phyloP scores from a whole-genome alignment of 495 filamentous ascomycete genomes.

The Tuber brumale region DNA sequence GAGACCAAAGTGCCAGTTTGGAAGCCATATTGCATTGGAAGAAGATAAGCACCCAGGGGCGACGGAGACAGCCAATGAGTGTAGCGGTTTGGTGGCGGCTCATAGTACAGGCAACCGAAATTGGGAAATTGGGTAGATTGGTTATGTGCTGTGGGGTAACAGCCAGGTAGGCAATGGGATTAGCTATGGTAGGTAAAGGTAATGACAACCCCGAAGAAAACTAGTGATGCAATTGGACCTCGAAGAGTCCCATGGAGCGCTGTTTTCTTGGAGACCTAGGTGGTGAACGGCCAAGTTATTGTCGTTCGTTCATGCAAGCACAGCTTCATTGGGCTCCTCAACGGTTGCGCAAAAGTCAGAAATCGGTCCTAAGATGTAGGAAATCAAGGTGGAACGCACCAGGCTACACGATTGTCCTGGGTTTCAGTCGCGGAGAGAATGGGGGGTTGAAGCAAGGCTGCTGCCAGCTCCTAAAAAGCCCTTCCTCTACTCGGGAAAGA shows the following conservation, averaged over 20 bases:
- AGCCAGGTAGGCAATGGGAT: conserved; percentile 2
- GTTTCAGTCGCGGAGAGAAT: conserved; percentile 36
- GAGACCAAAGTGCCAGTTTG: not conserved
- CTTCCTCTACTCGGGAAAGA: conserved; percentile 36
- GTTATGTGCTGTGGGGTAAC: conserved; percentile 25
- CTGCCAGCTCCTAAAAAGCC: conserved; percentile 38
- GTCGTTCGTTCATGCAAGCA: conserved; percentile 35
- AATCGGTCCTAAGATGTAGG: not conserved
- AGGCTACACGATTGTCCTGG: conserved; percentile 40
- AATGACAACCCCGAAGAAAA: conserved; percentile 22
- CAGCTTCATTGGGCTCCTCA: conserved; percentile 39
- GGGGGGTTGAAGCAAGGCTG: conserved; percentile 39
- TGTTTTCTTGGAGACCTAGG: conserved; percentile 34
- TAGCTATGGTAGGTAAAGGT: not conserved
- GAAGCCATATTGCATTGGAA: conserved; percentile 1
- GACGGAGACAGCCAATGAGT: conserved; percentile 38
- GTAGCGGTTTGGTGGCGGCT: conserved; percentile 38
- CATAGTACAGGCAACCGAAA: conserved; percentile 34
- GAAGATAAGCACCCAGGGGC: conserved; percentile 27
- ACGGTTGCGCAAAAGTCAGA: conserved; percentile 33
- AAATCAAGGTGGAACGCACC: conserved; percentile 20
- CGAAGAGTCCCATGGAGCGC: conserved; percentile 37
- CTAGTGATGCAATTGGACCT: conserved; percentile 37
- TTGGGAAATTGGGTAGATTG: conserved; percentile 28
- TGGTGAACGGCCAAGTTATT: conserved; percentile 39